Evolutionary conservation across 371 early-diverging fungal species (phyloP), one percentile per base, ranked within the genome.

Genomic region (Capillidium heterosporum): DNA sequence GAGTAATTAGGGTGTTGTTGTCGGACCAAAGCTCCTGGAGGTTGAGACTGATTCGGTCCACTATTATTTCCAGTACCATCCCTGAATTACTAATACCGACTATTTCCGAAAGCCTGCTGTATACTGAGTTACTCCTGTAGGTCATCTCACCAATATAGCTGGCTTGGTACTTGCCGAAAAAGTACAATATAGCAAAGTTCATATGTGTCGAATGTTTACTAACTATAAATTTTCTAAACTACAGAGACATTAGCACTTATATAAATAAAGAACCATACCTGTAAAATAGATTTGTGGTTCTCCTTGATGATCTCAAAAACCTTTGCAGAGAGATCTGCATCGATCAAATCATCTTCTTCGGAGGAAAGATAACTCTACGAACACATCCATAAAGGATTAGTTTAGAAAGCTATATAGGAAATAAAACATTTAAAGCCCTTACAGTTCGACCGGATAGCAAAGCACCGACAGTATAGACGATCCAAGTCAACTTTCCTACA

Each of bases 381-480:
- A 42, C 19, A 11, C 1, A 42, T n/a, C 17, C 13, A 35, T 4
- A 35, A 35, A n/a, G n/a, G n/a, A 13, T 35, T 35, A 35, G 35
- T 35, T 35, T 35, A 7, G 4, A 35, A 13, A 35, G 13, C 4
- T 35, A 13, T 35, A 7, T 4, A 35, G 7, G 35, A 35, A 7
- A 13, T 35, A 23, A 24, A 17, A 53, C 27, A 3, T 32, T 21
- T 32, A 43, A 39, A 2, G 32, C 23, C 32, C 5, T 60, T 76
- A 81, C 82, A n/a, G 74, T 67, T 60, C 82, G 65, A 48, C 67
- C 84, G 13, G 75, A 83, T 43, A 78, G 69, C 59, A 74, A 80
- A 1, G 80, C 72, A 44, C 84, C 83, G 63, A 80, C 81, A 21
- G 80, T 75, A 51, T 90, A 85, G 19, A 87, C 80, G 27, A 85